phyloP scores from a whole-genome alignment of 1,139 yeast species.

The Yamadazyma membranifaciens region DNA sequence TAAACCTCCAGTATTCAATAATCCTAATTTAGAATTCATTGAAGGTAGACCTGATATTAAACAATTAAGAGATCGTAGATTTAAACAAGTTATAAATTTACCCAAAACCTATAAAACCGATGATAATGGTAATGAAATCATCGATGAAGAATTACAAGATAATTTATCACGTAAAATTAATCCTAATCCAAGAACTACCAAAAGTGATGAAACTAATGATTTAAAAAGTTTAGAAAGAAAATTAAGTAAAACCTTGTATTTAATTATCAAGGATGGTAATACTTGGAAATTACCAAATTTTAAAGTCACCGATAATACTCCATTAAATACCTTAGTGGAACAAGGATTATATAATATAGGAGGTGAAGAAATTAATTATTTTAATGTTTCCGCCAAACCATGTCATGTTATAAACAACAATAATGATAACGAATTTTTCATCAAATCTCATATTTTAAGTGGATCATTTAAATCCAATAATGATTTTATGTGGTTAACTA shows the following conservation, averaged over 20 bases:
- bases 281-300: slow-evolving; percentile 84
- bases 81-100: slow-evolving; percentile 69
- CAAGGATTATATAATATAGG: slow-evolving; percentile 70
- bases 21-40: slow-evolving; percentile 75
- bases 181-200: slow-evolving; percentile 70
- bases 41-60: slow-evolving; percentile 83
- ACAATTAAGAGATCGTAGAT: slow-evolving; percentile 85
- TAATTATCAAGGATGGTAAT: slow-evolving; percentile 51
- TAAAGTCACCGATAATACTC: slow-evolving; percentile 31
- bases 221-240: slow-evolving; percentile 71
- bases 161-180: slow-evolving; percentile 68
- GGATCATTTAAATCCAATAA: slow-evolving; percentile 66
- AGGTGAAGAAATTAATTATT: slow-evolving; percentile 75
- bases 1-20: slow-evolving; percentile 67
- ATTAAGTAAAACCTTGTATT: slow-evolving; percentile 75
- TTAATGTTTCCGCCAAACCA: slow-evolving; percentile 88
- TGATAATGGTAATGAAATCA: slow-evolving; percentile 38
- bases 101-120: slow-evolving; percentile 56
- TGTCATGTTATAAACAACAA: slow-evolving; percentile 55
- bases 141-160: slow-evolving; percentile 39
- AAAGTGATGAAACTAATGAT: slow-evolving; percentile 70
- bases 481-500: slow-evolving; percentile 76
- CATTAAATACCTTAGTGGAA: slow-evolving; percentile 76
- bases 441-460: slow-evolving; percentile 88
- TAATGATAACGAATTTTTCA: slow-evolving; percentile 56